These are phyloP conservation scores for Kodamaea derodonti DNA, from an alignment of 1,139 yeast species.

Conservation along the genomic window DNA sequence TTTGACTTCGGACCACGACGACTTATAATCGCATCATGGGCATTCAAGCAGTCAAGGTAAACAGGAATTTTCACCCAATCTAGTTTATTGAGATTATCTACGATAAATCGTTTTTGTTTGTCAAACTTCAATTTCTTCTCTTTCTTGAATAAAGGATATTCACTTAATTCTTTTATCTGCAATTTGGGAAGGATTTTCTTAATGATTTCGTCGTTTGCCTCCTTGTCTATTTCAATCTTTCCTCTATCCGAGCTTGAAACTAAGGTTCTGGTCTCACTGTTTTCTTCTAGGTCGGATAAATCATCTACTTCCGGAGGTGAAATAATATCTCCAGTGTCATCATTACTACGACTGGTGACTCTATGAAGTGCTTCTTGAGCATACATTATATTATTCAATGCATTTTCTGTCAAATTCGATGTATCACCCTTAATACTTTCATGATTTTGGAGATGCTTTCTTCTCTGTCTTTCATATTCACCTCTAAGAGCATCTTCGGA, in stretches of 20 bases:
- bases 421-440: conserved; percentile 44
- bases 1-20: conserved; percentile 58
- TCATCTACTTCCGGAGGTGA: conserved; percentile 8
- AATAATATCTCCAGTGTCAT: conserved; percentile 3
- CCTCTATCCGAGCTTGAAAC: conserved; percentile 8
- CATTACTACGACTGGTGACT: conserved; percentile 8
- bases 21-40: conserved; percentile 72
- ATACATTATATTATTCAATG: conserved; percentile 38
- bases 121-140: conserved; percentile 36
- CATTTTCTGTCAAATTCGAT: conserved; percentile 33
- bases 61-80: conserved; percentile 69
- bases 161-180: conserved; percentile 15
- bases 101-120: conserved; percentile 37
- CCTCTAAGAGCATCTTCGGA: conserved; percentile 33
- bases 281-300: conserved; percentile 15
- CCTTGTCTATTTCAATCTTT: conserved; percentile 18
- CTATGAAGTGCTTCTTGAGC: conserved; percentile 29
- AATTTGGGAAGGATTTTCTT: conserved; percentile 16
- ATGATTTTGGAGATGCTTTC: conserved; percentile 25
- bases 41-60: conserved; percentile 60
- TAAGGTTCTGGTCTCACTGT: conserved; percentile 4
- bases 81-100: conserved; percentile 48
- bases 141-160: conserved; percentile 28
- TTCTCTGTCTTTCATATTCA: conserved; percentile 25
- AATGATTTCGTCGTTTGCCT: conserved; percentile 26